Evolutionary conservation across 495 filamentous ascomycete species (phyloP), one percentile per base, ranked within the genome.

Genomic region (Corynascus novoguineensis): DNA sequence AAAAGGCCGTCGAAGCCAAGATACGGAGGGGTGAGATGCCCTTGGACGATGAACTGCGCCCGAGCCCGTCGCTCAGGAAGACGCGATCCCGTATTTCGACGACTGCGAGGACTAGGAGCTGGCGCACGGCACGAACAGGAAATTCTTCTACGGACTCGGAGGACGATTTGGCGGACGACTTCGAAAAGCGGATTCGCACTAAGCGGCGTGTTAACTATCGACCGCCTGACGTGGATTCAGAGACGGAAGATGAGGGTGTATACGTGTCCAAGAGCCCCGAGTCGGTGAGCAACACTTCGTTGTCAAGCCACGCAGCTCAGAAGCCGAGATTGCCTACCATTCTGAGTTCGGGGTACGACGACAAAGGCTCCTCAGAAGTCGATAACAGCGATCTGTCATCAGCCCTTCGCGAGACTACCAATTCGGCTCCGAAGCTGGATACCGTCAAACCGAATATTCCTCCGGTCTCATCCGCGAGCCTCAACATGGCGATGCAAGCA

Each of bases 1-100:
- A 71, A 63, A 70, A 60, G 61, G 61, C 69, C 17, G 55, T 70
- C 55, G 73, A 75, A 61, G 73, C 72, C 21, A 74, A 63, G 57
- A 60, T 71, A 10, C 69, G 63, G 27, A 66, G 64, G 9, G 71
- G 71, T 11, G 72, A 74, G 46, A 53, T 56, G 22, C 66, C 67
- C 24, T 37, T 56, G 8, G 70, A 71, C n/a, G 61, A 61, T 11
- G 64, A 65, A 7, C 52, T 58, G 19, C 54, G 57, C 29, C 59
- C 64, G 8, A 59, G 55, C n/a, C 51, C 54, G 1, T 65, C 63
- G 7, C 52, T 61, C 24, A 59, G 31, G 14, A 60, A 57, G 60
- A 62, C 64, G 32, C 59, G 49, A 53, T 65, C 67, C 12, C 65
- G 63, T 31, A 11, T 21, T 7, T 49, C 53, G 22, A 68, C 70